A percentile compares a stretch with the other conserved stretches of the same genome.
Conservation (phyloP, 805 yeast species). For the Metschnikowia colocasiae region DNA sequence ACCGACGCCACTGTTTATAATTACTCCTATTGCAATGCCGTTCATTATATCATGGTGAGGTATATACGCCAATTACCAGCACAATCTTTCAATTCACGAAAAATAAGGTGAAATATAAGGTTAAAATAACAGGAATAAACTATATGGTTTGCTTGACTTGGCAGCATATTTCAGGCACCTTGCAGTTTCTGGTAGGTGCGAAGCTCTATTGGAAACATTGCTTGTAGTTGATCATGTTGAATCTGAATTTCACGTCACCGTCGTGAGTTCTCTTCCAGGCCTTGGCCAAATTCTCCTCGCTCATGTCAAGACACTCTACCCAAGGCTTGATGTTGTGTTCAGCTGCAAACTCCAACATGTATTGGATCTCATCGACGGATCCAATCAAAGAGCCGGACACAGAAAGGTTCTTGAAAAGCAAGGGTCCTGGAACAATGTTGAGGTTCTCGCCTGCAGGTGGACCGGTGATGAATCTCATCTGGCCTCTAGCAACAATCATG, state of each 20-base stretch:
- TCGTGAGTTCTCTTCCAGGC: constrained; percentile 9
- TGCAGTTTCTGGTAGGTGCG: no score
- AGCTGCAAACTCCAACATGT: constrained; percentile 12
- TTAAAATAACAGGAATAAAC: no score
- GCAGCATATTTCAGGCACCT: no score
- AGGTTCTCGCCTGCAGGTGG: constrained; percentile 9
- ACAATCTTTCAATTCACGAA: no score
- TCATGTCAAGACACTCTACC: no score
- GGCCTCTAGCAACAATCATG: constrained; percentile 11
- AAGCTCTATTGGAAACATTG: constrained; percentile 10
- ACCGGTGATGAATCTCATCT: constrained; percentile 11
- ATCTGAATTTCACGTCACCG: constrained; percentile 12
- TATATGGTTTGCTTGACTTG: no score
- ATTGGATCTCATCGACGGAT: constrained; percentile 6
- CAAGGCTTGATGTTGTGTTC: constrained; percentile 10
- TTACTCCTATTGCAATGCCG: not conserved
- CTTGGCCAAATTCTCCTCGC: constrained; percentile 7
- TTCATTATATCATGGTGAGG: no score
- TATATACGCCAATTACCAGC: not conserved
- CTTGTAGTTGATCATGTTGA: constrained; percentile 10
- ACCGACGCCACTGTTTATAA: not conserved
- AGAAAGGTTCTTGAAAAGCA: constrained; percentile 8
- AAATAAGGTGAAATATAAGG: no score
- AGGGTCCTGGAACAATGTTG: not conserved
- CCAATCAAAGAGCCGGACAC: no score